A percentile compares a stretch with the other conserved stretches of the same genome.
Evolutionary conservation across 2,329 filamentous ascomycete species (phyloP).

Genomic region (Hypoxylon sp.): DNA sequence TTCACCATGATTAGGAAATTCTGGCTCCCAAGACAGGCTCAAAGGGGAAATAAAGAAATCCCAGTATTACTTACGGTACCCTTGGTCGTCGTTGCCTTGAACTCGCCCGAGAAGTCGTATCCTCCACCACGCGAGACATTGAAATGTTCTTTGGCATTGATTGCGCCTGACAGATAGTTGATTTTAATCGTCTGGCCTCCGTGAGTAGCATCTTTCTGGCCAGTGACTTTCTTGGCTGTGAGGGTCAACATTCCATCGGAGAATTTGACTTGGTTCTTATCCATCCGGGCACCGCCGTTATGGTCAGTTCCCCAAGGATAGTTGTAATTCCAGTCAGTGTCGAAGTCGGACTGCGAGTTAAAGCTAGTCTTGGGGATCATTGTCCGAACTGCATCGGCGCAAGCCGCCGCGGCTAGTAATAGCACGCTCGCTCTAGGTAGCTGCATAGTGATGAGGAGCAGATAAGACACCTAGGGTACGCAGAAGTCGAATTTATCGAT

Average conservation of each 20-base stretch:
- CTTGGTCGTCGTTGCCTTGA: conserved; percentile 58
- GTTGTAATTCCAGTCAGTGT: conserved; percentile 64
- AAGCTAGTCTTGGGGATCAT: conserved; percentile 60
- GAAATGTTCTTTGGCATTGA: conserved; percentile 59
- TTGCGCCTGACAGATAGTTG: conserved; percentile 66
- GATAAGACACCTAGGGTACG: neutral
- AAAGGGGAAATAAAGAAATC: no score
- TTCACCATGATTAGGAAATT: no score
- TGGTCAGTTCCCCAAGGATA: conserved; percentile 72
- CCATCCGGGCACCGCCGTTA: conserved; percentile 71
- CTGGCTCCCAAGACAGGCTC: no score
- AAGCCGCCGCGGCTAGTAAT: conserved; percentile 44
- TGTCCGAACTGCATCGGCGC: conserved; percentile 52
- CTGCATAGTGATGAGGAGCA: conserved; percentile 23
- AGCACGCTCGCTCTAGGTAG: conserved; percentile 21
- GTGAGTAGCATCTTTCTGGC: conserved; percentile 57
- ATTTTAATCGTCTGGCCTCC: conserved; percentile 61
- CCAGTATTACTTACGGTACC: no score
- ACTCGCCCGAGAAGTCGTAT: conserved; percentile 60
- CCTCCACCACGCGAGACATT: conserved; percentile 57
- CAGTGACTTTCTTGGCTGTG: conserved; percentile 62
- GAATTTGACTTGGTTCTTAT: conserved; percentile 61
- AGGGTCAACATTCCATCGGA: conserved; percentile 61
- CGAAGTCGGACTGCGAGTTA: conserved; percentile 57
- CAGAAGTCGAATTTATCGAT: neutral